A percentile compares a stretch with the other conserved stretches of the same genome.
These are phyloP conservation scores for Kodamaea fungicola DNA, from an alignment of 1,139 yeast genomes.

Conservation along the genomic window DNA sequence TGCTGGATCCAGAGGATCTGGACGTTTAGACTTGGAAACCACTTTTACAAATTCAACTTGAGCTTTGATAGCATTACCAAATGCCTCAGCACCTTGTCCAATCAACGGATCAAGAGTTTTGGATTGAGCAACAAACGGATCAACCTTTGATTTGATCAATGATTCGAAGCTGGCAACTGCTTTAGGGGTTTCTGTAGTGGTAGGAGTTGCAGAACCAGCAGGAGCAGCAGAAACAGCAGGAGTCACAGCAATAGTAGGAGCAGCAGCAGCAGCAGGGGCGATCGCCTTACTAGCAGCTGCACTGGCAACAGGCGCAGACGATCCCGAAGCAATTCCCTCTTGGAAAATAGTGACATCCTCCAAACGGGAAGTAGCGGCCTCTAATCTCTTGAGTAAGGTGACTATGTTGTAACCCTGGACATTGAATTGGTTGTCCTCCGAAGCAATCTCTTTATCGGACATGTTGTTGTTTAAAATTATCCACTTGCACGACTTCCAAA, in stretches of 20 bases:
- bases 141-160: constrained; percentile 50
- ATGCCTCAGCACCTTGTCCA: constrained; percentile 53
- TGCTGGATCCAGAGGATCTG: constrained; percentile 52
- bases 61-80: constrained; percentile 57
- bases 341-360: constrained; percentile 86
- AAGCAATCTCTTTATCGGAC: constrained; percentile 10
- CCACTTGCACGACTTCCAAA: not conserved
- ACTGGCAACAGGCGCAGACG: constrained; percentile 7
- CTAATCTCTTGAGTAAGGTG: constrained; percentile 78
- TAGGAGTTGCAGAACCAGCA: constrained; percentile 13
- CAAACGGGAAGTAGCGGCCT: constrained; percentile 89
- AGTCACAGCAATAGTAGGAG: constrained; percentile 7
- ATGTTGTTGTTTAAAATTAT: constrained; percentile 5
- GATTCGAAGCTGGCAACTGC: constrained; percentile 52
- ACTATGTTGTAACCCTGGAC: constrained; percentile 80
- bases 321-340: constrained; percentile 40
- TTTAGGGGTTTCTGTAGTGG: constrained; percentile 26
- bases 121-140: constrained; percentile 61
- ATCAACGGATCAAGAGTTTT: constrained; percentile 60
- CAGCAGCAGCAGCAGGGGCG: constrained; percentile 3
- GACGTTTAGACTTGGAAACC: constrained; percentile 62
- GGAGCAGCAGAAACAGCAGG: constrained; percentile 13
- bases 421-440: constrained; percentile 55
- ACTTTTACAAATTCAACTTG: constrained; percentile 58
- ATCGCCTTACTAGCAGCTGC: constrained; percentile 9